Percentiles rank a stretch among this genome's conserved stretches.
phyloP scores from a whole-genome alignment of 495 filamentous ascomycete genomes.

The Daldinia loculata region DNA sequence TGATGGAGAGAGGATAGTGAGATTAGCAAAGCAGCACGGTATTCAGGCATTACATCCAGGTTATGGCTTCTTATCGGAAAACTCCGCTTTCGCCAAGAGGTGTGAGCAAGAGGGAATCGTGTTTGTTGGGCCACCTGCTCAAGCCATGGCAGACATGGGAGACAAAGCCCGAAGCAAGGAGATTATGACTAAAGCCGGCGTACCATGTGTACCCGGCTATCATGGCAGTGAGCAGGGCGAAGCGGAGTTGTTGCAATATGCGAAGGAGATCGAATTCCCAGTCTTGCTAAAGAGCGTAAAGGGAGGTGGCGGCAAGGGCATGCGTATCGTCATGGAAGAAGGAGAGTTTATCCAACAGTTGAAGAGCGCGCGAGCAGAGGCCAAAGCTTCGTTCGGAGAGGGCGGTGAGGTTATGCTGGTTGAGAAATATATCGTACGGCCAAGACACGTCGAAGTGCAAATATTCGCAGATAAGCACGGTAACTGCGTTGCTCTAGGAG shows the following conservation, averaged over 20 bases:
- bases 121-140: slow-evolving; percentile 92
- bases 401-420: slow-evolving; percentile 87
- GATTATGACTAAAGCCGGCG: slow-evolving; percentile 92
- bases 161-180: slow-evolving; percentile 92
- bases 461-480: slow-evolving; percentile 93
- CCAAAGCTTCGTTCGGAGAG: slow-evolving; percentile 90
- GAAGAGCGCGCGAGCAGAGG: slow-evolving; percentile 87
- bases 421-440: slow-evolving; percentile 94
- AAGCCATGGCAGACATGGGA: slow-evolving; percentile 97
- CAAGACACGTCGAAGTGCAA: slow-evolving; percentile 97
- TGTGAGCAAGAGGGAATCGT: slow-evolving; percentile 90
- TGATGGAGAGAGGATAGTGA: slow-evolving; percentile 90
- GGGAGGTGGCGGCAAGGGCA: slow-evolving; percentile 97
- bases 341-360: slow-evolving; percentile 84
- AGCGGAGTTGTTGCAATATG: slow-evolving; percentile 72
- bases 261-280: slow-evolving; percentile 84
- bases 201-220: slow-evolving; percentile 96
- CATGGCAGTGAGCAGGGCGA: slow-evolving; percentile 87
- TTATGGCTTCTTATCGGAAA: slow-evolving; percentile 97
- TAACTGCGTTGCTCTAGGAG: slow-evolving; percentile 83
- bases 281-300: slow-evolving; percentile 97
- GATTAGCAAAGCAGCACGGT: slow-evolving; percentile 81
- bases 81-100: slow-evolving; percentile 86
- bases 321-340: slow-evolving; percentile 84
- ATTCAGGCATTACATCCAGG: slow-evolving; percentile 94